Conservation (phyloP, 768 basidiomycete genomes). For the Agrocybe chaxingu region DNA sequence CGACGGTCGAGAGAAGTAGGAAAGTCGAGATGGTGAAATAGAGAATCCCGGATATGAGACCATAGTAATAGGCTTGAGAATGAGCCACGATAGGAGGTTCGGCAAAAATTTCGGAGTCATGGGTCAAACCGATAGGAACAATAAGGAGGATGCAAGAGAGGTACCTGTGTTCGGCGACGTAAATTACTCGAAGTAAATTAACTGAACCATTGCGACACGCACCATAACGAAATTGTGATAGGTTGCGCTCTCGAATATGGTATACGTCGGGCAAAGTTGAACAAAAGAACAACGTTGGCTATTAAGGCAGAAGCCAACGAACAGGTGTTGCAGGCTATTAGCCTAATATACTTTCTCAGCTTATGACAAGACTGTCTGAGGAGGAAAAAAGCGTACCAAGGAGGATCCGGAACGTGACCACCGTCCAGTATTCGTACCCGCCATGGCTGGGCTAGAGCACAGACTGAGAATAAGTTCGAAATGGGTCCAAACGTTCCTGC, state of each 20-base stretch:
- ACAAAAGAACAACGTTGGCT: constrained; percentile 32
- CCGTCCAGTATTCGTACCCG: constrained; percentile 18
- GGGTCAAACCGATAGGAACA: constrained; percentile 28
- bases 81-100: constrained; percentile 14
- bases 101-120: constrained; percentile 8
- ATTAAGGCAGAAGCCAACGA: constrained; percentile 30
- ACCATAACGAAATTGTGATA: constrained; percentile 36
- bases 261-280: constrained; percentile 36
- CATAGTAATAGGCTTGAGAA: constrained; percentile 38
- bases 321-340: constrained; percentile 26
- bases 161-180: constrained; percentile 25
- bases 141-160: constrained; percentile 31
- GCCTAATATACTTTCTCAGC: constrained; percentile 17
- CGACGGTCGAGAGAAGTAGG: constrained; percentile 27
- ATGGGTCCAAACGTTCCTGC: constrained; percentile 40
- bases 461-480: constrained; percentile 36
- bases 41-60: constrained; percentile 26
- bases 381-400: constrained; percentile 22
- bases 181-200: background rate
- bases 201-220: background rate
- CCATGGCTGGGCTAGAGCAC: constrained; percentile 35
- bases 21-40: constrained; percentile 28
- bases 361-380: background rate
- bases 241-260: constrained; percentile 33
- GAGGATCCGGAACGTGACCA: constrained; percentile 24